phyloP scores from a whole-genome alignment of 176 grass and related monocot genomes.

The Rhynchospora pubera region DNA sequence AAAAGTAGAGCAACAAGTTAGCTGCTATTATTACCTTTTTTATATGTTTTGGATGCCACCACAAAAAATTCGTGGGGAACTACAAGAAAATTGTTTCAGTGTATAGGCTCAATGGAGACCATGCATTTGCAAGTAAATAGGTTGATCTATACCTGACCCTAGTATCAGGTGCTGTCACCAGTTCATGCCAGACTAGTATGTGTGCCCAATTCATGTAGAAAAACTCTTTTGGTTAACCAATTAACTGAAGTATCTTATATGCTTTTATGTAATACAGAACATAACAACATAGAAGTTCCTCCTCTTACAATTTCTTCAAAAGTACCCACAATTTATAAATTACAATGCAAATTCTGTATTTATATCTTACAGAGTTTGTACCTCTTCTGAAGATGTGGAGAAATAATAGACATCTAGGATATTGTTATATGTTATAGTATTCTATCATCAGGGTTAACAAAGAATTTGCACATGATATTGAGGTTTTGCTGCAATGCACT shows the following conservation, averaged over 20 bases:
- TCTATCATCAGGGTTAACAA: neutral
- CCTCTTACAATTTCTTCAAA: no score
- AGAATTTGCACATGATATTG: neutral
- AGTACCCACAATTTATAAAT: no score
- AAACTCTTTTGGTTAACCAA: neutral
- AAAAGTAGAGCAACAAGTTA: neutral
- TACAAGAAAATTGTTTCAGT: neutral
- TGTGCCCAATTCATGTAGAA: neutral
- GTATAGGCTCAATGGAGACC: neutral
- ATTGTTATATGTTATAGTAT: neutral
- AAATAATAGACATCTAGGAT: neutral
- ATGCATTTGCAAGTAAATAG: neutral
- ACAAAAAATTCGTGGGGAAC: neutral
- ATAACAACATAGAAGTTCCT: neutral
- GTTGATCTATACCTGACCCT: neutral
- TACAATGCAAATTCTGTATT: no score
- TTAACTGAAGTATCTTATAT: neutral
- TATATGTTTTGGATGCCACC: neutral
- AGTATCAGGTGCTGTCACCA: neutral
- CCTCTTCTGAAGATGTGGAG: neutral
- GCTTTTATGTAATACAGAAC: neutral
- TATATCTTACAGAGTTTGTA: no score
- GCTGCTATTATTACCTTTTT: neutral
- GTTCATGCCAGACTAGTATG: neutral
- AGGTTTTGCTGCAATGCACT: no score